These are phyloP conservation scores for Gossypium lobatum DNA, from an alignment of 441 rosid species.

Conservation along the genomic window DNA sequence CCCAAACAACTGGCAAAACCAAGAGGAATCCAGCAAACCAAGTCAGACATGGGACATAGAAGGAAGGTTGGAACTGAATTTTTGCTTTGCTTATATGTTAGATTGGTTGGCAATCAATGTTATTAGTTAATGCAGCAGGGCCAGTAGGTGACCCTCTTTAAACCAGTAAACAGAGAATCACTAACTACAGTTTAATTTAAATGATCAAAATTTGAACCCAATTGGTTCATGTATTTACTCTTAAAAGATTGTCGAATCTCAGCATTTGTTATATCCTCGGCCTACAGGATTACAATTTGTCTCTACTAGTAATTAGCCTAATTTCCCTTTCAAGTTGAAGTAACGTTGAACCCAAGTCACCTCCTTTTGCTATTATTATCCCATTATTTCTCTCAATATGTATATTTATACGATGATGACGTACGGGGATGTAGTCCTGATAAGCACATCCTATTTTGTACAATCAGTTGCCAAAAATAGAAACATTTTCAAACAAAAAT, in stretches of 20 bases:
- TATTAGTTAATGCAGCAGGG: no score
- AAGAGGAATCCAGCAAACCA: conserved; percentile 3
- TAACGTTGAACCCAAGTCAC: conserved; percentile 53
- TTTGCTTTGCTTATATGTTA: background rate
- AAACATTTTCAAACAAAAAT: background rate
- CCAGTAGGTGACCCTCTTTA: no score
- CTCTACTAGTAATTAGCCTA: background rate
- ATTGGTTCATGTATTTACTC: background rate
- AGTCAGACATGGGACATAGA: background rate
- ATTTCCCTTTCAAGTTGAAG: conserved; percentile 26
- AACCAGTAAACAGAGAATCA: no score
- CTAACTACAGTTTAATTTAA: background rate
- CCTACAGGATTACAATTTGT: no score
- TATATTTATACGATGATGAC: no score
- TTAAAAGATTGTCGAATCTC: background rate
- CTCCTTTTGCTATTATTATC: conserved; percentile 1
- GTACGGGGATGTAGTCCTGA: background rate
- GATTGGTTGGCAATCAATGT: no score
- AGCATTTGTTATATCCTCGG: background rate
- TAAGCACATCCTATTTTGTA: background rate
- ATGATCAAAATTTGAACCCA: background rate
- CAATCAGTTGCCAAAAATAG: background rate
- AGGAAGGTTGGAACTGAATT: background rate
- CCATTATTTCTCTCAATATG: background rate
- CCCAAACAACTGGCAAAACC: background rate